phyloP scores from a whole-genome alignment of 164 flowering plant species.

The Macadamia tetraphylla region DNA sequence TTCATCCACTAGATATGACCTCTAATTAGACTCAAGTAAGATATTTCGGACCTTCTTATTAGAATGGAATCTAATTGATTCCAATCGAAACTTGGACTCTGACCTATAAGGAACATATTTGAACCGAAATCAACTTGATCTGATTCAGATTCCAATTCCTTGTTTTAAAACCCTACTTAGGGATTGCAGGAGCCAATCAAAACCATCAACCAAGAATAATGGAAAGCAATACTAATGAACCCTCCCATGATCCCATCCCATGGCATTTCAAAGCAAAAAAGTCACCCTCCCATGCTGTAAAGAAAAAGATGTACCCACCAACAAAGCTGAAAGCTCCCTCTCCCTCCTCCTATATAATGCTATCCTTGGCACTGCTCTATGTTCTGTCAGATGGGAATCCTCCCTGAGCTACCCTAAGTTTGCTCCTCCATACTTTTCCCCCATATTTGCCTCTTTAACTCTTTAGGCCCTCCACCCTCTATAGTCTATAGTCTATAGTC shows the following conservation, averaged over 20 bases:
- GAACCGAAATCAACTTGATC: no score
- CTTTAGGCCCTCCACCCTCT: neutral
- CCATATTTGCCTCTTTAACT: slow-evolving; percentile 1
- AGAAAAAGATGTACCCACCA: slow-evolving; percentile 12
- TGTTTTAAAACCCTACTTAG: neutral
- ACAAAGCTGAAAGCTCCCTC: neutral
- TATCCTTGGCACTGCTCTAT: slow-evolving; percentile 18
- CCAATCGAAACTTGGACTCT: no score
- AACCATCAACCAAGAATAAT: slow-evolving; percentile 17
- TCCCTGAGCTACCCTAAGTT: slow-evolving; percentile 5
- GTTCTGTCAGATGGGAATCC: slow-evolving; percentile 25
- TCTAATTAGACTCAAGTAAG: no score
- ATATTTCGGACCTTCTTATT: no score
- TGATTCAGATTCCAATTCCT: no score
- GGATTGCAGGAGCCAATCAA: neutral
- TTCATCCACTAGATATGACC: no score
- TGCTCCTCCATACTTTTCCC: neutral
- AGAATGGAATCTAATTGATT: no score
- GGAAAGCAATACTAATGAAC: slow-evolving; percentile 17
- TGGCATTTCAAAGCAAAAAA: slow-evolving; percentile 26
- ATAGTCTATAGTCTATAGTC: neutral
- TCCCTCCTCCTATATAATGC: slow-evolving; percentile 30
- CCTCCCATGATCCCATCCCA: slow-evolving; percentile 10
- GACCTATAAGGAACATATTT: no score
- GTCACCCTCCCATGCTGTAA: slow-evolving; percentile 1